Conservation (phyloP, 2,329 filamentous ascomycete genomes). For the Colletotrichum sojae region DNA sequence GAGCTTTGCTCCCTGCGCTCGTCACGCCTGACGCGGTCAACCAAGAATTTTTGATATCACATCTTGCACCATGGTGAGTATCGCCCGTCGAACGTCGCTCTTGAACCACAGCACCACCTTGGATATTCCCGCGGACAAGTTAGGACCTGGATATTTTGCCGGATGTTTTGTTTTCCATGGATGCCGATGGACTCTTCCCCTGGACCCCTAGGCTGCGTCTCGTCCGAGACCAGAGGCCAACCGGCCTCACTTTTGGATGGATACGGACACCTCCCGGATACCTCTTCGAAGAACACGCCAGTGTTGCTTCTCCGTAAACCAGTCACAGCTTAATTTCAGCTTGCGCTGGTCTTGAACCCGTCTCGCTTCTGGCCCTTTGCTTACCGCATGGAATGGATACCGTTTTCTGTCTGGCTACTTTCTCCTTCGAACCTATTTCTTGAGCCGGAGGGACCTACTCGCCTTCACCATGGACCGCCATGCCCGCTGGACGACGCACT, state of each 20-base stretch:
- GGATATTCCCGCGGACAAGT: conserved; percentile 42
- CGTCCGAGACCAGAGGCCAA: conserved; percentile 27
- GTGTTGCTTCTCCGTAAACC: background rate
- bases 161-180: conserved; percentile 9
- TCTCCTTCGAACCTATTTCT: conserved; percentile 26
- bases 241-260: conserved; percentile 31
- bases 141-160: conserved; percentile 15
- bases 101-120: conserved; percentile 28
- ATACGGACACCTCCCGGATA: conserved; percentile 8
- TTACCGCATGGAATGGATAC: background rate
- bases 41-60: conserved; percentile 43
- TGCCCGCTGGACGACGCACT: background rate
- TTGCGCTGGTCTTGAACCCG: background rate
- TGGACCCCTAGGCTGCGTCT: conserved; percentile 20
- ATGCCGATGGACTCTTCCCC: conserved; percentile 11
- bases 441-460: background rate
- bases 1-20: conserved; percentile 40
- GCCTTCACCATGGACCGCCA: background rate
- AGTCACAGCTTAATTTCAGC: conserved; percentile 24
- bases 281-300: background rate
- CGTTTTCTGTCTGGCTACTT: conserved; percentile 35
- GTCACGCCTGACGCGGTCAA: conserved; percentile 51
- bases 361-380: background rate
- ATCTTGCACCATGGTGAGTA: conserved; percentile 52
- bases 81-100: conserved; percentile 48